A percentile compares a stretch with the other conserved stretches of the same genome.
Conservation (phyloP, 495 filamentous ascomycete genomes). For the Penicillium parvum region DNA sequence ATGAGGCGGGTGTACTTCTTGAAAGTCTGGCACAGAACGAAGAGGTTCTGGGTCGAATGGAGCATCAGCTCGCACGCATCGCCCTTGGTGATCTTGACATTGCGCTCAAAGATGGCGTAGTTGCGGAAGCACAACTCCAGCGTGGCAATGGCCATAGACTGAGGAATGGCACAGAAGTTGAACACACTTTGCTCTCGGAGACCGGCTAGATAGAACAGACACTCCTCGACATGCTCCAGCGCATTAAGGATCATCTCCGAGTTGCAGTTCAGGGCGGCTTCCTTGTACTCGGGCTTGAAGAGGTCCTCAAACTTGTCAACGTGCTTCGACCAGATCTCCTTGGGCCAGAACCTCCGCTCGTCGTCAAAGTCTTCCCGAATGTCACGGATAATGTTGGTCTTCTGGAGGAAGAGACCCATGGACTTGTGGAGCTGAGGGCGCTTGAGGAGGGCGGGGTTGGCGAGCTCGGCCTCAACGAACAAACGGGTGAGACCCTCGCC, state of each 20-base stretch:
- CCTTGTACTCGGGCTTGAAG: slow-evolving; percentile 73
- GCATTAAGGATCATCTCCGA: slow-evolving; percentile 94
- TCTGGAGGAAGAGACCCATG: slow-evolving; percentile 96
- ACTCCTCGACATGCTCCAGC: slow-evolving; percentile 83
- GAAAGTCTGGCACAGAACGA: slow-evolving; percentile 74
- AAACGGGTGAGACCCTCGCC: slow-evolving; percentile 88
- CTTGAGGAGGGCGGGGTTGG: slow-evolving; percentile 76
- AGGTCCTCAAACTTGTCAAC: slow-evolving; percentile 86
- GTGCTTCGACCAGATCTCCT: slow-evolving; percentile 93
- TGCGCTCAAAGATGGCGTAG: slow-evolving; percentile 75
- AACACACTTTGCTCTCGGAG: slow-evolving; percentile 97
- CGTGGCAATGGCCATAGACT: slow-evolving; percentile 96
- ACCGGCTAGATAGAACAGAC: slow-evolving; percentile 94
- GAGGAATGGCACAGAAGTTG: slow-evolving; percentile 99
- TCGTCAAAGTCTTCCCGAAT: slow-evolving; percentile 86
- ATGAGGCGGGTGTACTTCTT: slow-evolving; percentile 71
- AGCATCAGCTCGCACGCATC: slow-evolving; percentile 88
- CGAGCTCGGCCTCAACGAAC: slow-evolving; percentile 83
- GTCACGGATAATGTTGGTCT: slow-evolving; percentile 98
- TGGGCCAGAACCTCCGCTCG: slow-evolving; percentile 85
- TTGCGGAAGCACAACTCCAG: slow-evolving; percentile 89
- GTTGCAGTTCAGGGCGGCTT: slow-evolving; percentile 79
- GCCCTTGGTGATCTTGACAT: slow-evolving; percentile 96
- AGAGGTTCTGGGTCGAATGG: slow-evolving; percentile 85
- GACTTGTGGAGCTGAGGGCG: slow-evolving; percentile 80